Percentiles rank a stretch among this genome's conserved stretches.
These are phyloP conservation scores for Periconia sp. DNA, from an alignment of 2,329 filamentous ascomycete genomes.

Conservation along the genomic window DNA sequence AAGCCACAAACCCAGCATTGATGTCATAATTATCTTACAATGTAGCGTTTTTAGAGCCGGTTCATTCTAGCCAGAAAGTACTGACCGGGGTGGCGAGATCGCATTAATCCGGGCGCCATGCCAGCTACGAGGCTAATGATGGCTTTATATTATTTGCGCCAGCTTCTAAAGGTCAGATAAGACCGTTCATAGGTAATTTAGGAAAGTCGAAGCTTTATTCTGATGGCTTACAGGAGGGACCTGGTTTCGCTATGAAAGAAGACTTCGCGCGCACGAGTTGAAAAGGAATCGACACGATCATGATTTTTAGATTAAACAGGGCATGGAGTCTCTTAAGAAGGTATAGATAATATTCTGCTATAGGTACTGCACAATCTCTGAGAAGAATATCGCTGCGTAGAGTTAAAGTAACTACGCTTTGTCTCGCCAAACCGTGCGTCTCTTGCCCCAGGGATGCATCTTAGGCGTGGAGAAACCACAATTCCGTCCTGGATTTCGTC, in stretches of 20 bases:
- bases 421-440: conserved; percentile 12
- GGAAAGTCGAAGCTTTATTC: conserved; percentile 2
- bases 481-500: too few species aligned
- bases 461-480: too few species aligned
- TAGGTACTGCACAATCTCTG: conserved; percentile 3
- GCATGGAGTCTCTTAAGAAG: conserved; percentile 3
- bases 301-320: conserved; percentile 4
- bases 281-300: conserved; percentile 2
- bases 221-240: conserved; percentile 7
- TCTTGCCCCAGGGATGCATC: conserved; percentile 5
- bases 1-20: conserved; percentile 6
- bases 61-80: conserved; percentile 11
- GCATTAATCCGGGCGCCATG: conserved; percentile 12
- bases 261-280: conserved; percentile 1
- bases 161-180: conserved; percentile 4
- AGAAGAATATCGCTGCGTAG: conserved; percentile 6
- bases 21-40: conserved; percentile 5
- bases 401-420: conserved; percentile 13
- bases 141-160: conserved; percentile 1
- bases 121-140: conserved; percentile 8
- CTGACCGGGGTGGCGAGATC: conserved; percentile 7
- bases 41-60: not conserved
- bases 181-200: conserved; percentile 2
- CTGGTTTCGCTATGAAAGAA: conserved; percentile 4
- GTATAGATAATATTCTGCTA: conserved; percentile 9